Conservation (phyloP, 2,329 filamentous ascomycete genomes). For the Colletotrichum brevisporum region DNA sequence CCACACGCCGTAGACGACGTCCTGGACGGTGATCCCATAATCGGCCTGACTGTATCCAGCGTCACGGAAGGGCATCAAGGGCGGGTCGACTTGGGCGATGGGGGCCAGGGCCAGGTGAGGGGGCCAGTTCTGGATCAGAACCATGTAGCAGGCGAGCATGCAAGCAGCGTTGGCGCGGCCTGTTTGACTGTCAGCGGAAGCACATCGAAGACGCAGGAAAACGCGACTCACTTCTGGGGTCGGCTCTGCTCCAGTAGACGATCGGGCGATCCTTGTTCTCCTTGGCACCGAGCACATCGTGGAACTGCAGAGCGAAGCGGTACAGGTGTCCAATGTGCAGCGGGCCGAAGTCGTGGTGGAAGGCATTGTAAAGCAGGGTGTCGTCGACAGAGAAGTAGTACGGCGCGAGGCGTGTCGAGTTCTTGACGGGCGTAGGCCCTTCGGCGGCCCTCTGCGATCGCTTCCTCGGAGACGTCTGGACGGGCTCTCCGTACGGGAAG, state of each 20-base stretch:
- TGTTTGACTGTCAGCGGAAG: slow-evolving; percentile 54
- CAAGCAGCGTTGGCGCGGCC: slow-evolving; percentile 94
- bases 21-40: slow-evolving; percentile 94
- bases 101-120: slow-evolving; percentile 95
- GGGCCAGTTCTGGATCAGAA: slow-evolving; percentile 97
- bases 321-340: slow-evolving; percentile 98
- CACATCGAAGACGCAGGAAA: slow-evolving; percentile 9
- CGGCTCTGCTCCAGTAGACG: slow-evolving; percentile 95
- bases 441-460: slow-evolving; percentile 71
- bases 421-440: slow-evolving; percentile 54
- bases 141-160: slow-evolving; percentile 98
- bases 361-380: slow-evolving; percentile 94
- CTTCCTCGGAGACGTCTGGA: slow-evolving; percentile 50
- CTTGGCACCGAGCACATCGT: slow-evolving; percentile 92
- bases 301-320: slow-evolving; percentile 94
- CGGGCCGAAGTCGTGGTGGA: slow-evolving; percentile 98
- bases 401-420: slow-evolving; percentile 69
- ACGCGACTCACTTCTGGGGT: slow-evolving; percentile 82
- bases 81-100: slow-evolving; percentile 96
- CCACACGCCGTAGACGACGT: slow-evolving; percentile 98
- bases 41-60: slow-evolving; percentile 99
- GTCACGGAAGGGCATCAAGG: slow-evolving; percentile 98
- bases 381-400: slow-evolving; percentile 98
- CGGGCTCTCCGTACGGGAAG: slow-evolving; percentile 84
- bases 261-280: slow-evolving; percentile 91